Evolutionary conservation across 305 asterid species (phyloP), one percentile per base, ranked within the genome.

Genomic region (Fraxinus velutina): DNA sequence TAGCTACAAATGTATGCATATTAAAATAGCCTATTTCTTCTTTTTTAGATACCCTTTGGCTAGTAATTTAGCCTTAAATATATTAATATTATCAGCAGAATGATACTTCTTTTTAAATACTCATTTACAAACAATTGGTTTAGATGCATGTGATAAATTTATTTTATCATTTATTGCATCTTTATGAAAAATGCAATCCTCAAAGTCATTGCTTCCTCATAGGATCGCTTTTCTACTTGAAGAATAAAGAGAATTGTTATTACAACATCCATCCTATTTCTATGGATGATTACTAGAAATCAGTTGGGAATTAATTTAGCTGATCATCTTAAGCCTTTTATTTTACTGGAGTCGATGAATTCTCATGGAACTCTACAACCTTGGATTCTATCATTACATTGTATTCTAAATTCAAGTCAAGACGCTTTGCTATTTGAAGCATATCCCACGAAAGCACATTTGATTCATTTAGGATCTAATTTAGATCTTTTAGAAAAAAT

Each of bases 141-240:
- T 82, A 3, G 36, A 77, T 1, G 73, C 44, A 2, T 33, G 68
- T 2, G 3, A 76, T 15, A 0, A 81, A 12, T 82, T 21, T 21
- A 32, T 77, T 50, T 68, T 24, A 32, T 82, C 52, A 13, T 77
- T 22, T 13, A 77, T 64, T 13, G 29, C 70, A 13, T 71, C 82
- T 29, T 22, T 47, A 32, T 6, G 21, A 13, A 82, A 76, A 8
- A 6, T 10, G 30, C 22, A 12, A 72, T 72, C 32, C n/a, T 44
- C 5, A 2, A 10, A 44, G 4, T 10, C 55, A 44, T 2, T 44
- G 55, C 5, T 44, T 44, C 17, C n/a, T 44, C 17, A 44, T 44
- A 44, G n/a, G n/a, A 44, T 12, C 17, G 3, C 34, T 0, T 44
- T 44, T 12, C 52, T 10, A 42, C 52, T 42, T 10, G 13, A 42